Percentiles rank a stretch among this genome's conserved stretches.
These are phyloP conservation scores for Dactylellina leptospora DNA, from an alignment of 2,329 filamentous ascomycete genomes.

Conservation along the genomic window DNA sequence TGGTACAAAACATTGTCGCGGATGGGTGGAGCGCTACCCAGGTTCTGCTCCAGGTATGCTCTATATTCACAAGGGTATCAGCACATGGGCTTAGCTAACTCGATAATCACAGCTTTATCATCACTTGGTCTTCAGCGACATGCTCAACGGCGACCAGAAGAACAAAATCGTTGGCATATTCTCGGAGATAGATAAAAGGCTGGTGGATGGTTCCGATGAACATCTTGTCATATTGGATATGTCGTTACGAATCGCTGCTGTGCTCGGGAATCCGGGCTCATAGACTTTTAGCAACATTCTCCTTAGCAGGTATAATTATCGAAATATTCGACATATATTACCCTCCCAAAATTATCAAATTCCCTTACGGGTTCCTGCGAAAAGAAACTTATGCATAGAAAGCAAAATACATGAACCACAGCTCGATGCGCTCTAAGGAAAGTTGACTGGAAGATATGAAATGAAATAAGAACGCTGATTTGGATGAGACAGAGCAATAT, in stretches of 20 bases:
- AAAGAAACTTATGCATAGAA: too few species aligned
- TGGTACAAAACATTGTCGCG: conserved; percentile 88
- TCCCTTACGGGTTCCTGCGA: too few species aligned
- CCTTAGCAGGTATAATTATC: too few species aligned
- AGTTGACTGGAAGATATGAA: too few species aligned
- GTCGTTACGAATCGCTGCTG: conserved; percentile 41
- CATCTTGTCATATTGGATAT: conserved; percentile 67
- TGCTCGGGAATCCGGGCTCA: conserved; percentile 28
- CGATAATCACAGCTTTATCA: conserved; percentile 75
- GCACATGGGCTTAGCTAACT: conserved; percentile 36
- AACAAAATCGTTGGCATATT: conserved; percentile 89
- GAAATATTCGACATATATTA: too few species aligned
- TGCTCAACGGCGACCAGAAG: conserved; percentile 83
- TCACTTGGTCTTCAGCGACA: conserved; percentile 81
- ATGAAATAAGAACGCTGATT: too few species aligned
- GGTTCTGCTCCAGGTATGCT: conserved; percentile 80
- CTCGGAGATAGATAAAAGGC: conserved; percentile 90
- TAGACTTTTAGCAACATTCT: conserved; percentile 19
- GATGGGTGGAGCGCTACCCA: conserved; percentile 97
- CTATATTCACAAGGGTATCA: too few species aligned
- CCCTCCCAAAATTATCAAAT: too few species aligned
- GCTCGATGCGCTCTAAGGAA: too few species aligned
- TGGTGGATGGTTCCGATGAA: conserved; percentile 95
- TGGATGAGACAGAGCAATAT: not conserved
- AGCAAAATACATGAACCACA: too few species aligned